Evolutionary conservation across 1,139 yeast species (phyloP).

Genomic region (Scheffersomyces illinoinensis): DNA sequence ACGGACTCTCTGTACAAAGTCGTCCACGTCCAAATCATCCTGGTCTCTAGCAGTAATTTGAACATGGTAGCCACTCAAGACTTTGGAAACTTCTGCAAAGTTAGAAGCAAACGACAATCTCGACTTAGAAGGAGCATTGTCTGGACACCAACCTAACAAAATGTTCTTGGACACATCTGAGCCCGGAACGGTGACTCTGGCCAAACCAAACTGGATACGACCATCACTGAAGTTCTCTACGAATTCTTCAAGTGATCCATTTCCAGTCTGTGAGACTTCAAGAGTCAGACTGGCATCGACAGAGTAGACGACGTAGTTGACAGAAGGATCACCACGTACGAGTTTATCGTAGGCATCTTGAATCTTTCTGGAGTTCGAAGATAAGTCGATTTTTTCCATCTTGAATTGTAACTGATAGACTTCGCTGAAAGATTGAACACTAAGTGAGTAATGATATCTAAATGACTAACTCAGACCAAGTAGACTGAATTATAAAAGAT

Average conservation of each 20-base stretch:
- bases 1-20: conserved; percentile 72
- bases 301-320: conserved; percentile 63
- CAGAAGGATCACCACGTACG: conserved; percentile 58
- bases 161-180: conserved; percentile 83
- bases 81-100: conserved; percentile 70
- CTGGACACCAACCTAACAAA: conserved; percentile 93
- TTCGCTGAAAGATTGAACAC: background rate
- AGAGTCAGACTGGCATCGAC: conserved; percentile 60
- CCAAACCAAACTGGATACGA: conserved; percentile 86
- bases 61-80: conserved; percentile 83
- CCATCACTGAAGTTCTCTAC: conserved; percentile 84
- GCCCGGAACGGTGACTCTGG: conserved; percentile 85
- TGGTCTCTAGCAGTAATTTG: conserved; percentile 95
- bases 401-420: conserved; percentile 1
- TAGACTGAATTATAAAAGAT: background rate
- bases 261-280: conserved; percentile 57
- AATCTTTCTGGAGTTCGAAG: conserved; percentile 59
- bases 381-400: conserved; percentile 60
- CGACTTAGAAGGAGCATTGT: conserved; percentile 74
- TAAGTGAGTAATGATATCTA: background rate
- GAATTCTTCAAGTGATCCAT: conserved; percentile 73
- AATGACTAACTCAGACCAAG: background rate
- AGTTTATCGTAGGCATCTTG: conserved; percentile 64
- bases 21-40: conserved; percentile 83
- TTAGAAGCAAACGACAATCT: conserved; percentile 75